Conservation (phyloP, 768 basidiomycete genomes). For the Lactarius deliciosus region DNA sequence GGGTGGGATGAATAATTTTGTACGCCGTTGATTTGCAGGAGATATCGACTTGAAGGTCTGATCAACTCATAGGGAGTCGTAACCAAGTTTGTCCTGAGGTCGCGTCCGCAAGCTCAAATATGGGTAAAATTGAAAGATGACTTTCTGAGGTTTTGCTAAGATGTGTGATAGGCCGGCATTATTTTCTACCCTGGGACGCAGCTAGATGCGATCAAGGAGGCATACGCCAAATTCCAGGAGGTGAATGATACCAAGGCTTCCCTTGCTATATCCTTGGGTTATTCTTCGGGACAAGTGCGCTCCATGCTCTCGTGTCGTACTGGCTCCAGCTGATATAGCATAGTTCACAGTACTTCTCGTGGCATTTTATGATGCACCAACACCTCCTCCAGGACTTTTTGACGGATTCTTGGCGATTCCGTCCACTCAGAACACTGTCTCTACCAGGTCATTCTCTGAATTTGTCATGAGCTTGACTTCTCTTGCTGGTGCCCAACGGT, state of each 20-base stretch:
- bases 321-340: not conserved
- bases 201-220: not conserved
- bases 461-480: not conserved
- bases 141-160: not conserved
- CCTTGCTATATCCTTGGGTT: not conserved
- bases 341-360: not conserved
- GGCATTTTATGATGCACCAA: slow-evolving; percentile 29
- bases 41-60: not conserved
- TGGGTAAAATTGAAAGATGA: not conserved
- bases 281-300: not conserved
- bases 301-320: not conserved
- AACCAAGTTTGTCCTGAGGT: slow-evolving; percentile 10
- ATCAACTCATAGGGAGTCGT: slow-evolving; percentile 11
- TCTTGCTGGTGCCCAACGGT: not conserved
- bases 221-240: not conserved
- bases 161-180: not conserved
- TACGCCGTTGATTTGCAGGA: not conserved
- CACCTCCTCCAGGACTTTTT: slow-evolving; percentile 24
- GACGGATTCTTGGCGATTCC: slow-evolving; percentile 29
- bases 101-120: slow-evolving; percentile 7
- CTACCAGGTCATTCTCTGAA: slow-evolving; percentile 6
- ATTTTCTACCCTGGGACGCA: not conserved
- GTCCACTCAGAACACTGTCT: not conserved
- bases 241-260: not conserved
- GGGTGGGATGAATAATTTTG: slow-evolving; percentile 19